Percentiles rank a stretch among this genome's conserved stretches.
phyloP scores from a whole-genome alignment of 2,329 filamentous ascomycete species.

The Pyrenophora tritici-repentis region DNA sequence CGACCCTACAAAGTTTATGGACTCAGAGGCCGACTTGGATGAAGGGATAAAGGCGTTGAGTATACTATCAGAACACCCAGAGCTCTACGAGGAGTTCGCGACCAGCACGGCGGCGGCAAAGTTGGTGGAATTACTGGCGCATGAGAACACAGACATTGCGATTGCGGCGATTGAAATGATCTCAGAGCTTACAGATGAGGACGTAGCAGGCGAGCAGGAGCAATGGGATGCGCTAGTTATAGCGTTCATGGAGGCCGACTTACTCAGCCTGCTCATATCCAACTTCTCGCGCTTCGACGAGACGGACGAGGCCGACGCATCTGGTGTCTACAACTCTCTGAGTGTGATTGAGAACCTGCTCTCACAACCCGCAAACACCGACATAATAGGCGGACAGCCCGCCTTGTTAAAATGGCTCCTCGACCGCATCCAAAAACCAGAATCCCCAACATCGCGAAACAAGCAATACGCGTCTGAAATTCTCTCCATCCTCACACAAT shows the following conservation, averaged over 20 bases:
- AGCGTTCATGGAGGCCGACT: constrained; percentile 65
- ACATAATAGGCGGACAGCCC: constrained; percentile 72
- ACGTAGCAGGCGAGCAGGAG: constrained; percentile 77
- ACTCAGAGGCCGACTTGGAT: constrained; percentile 86
- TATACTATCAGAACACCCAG: constrained; percentile 83
- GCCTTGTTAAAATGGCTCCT: constrained; percentile 78
- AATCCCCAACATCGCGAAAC: constrained; percentile 78
- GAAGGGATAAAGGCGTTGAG: constrained; percentile 84
- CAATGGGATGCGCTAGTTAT: constrained; percentile 80
- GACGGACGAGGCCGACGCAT: constrained; percentile 70
- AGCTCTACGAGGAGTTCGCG: constrained; percentile 80
- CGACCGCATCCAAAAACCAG: constrained; percentile 69
- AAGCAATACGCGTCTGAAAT: constrained; percentile 95
- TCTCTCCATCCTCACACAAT: constrained; percentile 84
- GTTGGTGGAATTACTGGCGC: constrained; percentile 80
- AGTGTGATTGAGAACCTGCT: constrained; percentile 83
- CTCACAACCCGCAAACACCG: constrained; percentile 69
- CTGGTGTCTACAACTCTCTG: constrained; percentile 84
- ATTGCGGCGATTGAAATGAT: constrained; percentile 90
- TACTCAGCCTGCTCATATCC: constrained; percentile 74
- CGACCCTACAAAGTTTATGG: constrained; percentile 81
- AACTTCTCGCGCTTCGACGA: constrained; percentile 84
- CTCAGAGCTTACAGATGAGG: constrained; percentile 89
- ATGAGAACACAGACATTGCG: constrained; percentile 97
- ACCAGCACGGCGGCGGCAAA: constrained; percentile 73